A percentile compares a stretch with the other conserved stretches of the same genome.
Conservation (phyloP, 1,284 basidiomycete species). For the Ganoderma multipileum region DNA sequence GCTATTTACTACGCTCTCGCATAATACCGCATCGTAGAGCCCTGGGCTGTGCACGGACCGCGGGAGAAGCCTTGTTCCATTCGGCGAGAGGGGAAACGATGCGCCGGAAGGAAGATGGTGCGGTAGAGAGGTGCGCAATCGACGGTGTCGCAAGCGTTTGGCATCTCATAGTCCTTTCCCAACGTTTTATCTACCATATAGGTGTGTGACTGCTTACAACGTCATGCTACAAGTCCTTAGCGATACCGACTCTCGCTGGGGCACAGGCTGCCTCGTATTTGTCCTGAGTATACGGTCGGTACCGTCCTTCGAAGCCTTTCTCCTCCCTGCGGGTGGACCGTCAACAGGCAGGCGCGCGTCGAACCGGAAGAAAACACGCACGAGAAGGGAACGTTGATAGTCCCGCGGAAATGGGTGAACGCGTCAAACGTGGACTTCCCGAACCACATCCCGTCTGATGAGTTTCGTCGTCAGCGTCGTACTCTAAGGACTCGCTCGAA, state of each 20-base stretch:
- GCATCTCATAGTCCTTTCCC: no score
- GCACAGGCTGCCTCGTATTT: constrained; percentile 27
- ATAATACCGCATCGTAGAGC: no score
- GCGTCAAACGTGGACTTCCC: constrained; percentile 53
- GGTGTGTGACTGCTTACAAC: neutral
- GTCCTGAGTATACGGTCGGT: constrained; percentile 46
- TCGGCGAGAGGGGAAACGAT: no score
- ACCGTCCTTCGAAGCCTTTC: constrained; percentile 38
- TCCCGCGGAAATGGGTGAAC: constrained; percentile 53
- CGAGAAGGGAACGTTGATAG: constrained; percentile 48
- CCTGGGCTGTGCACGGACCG: no score
- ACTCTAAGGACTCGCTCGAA: neutral
- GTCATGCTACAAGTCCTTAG: constrained; percentile 9
- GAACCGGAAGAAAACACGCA: constrained; percentile 27
- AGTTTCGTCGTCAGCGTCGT: neutral
- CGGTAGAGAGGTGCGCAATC: neutral
- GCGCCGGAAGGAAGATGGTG: no score
- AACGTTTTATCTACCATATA: neutral
- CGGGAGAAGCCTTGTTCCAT: no score
- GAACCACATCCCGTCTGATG: constrained; percentile 52
- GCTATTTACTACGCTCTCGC: no score
- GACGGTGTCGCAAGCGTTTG: no score
- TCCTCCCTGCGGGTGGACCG: constrained; percentile 37
- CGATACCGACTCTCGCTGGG: constrained; percentile 18
- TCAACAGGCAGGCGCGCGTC: neutral